Base-by-base conservation (phyloP, 108 stramenopile species). In the Pseudonitzschia delicatissima region DNA sequence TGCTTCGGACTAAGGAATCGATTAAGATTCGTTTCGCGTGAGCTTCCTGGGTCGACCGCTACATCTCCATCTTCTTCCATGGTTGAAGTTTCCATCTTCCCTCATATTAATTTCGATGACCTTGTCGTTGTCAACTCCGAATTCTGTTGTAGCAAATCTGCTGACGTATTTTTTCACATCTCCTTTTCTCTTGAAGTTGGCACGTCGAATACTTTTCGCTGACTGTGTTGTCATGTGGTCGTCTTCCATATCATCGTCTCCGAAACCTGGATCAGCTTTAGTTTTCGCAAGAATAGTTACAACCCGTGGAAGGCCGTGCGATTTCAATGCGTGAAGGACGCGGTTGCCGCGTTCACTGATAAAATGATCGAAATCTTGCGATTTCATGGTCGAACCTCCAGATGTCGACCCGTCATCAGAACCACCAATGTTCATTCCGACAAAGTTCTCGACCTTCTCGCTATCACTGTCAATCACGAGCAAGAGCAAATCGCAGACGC, bases 231-330 rank as follows among this genome's bases (percentile, higher is more conserved):
- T 82, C 79, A 92, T 78, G 9, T 76, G 68, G 39, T 80, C 82
- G 13, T 72, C 76, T 26, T 69, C 70, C 5, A 42, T 62, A 1
- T 57, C 63, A 3, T 73, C 59, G 6, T 77, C 80, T 31, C 66
- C 71, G 2, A 35, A 47, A 17, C 68, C 76, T 2, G 45, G 28
- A 18, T 73, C 76, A 4, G 60, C 61, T 26, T 75, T 68, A 17
- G 73, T 87, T 59, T 78, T 76, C 37, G 87, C 88, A 25, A 96
- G 48, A 61, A 95, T 65, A 25, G 95, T 95, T n/a, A 95, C 77
- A 12, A 89, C 78, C 20, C 92, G 77, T 6, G 99, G 97, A 28
- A 97, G 64, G n/a, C 97, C 99, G 69, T 95, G 93, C 17, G 91
- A 89, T 74, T 98, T 98, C 62, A 98, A 57, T 5, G 94, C 91